Percentiles rank a stretch among this genome's conserved stretches.
These are phyloP conservation scores for Plasmodium relictum DNA, from an alignment of 169 alveolate species.

Conservation along the genomic window DNA sequence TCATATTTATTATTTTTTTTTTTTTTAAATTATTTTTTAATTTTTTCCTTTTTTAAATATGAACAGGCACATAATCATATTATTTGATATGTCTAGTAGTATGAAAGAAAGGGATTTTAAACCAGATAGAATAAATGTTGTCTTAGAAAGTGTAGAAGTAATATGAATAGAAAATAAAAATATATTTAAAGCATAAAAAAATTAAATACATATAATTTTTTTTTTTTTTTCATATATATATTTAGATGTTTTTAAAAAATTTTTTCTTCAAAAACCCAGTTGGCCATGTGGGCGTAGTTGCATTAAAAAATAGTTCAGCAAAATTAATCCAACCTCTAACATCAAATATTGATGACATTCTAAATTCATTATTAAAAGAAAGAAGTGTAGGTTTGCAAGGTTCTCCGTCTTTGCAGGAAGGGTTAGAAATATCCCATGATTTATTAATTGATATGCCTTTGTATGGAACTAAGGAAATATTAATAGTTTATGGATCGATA, in stretches of 20 bases:
- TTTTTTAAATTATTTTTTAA: background rate
- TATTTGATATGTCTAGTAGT: slow-evolving; percentile 84
- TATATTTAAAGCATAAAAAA: background rate
- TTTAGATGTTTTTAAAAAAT: slow-evolving; percentile 78
- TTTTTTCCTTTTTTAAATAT: slow-evolving; percentile 5
- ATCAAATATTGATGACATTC: slow-evolving; percentile 81
- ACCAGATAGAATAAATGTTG: slow-evolving; percentile 85
- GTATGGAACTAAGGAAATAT: slow-evolving; percentile 85
- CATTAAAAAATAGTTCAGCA: slow-evolving; percentile 82
- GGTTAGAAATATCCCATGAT: slow-evolving; percentile 82
- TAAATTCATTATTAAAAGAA: slow-evolving; percentile 61
- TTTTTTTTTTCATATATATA: background rate
- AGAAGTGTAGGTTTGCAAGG: slow-evolving; percentile 84
- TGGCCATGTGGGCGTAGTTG: slow-evolving; percentile 83
- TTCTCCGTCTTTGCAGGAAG: slow-evolving; percentile 84
- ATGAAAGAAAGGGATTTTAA: slow-evolving; percentile 87
- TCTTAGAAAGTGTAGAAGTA: slow-evolving; percentile 83
- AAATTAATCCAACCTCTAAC: slow-evolving; percentile 81
- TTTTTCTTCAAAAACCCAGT: slow-evolving; percentile 85
- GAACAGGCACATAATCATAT: slow-evolving; percentile 80
- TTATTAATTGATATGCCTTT: slow-evolving; percentile 80
- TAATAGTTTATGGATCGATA: slow-evolving; percentile 84
- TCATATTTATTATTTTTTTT: background rate
- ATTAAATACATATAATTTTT: background rate
- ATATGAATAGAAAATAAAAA: background rate